Evolutionary conservation across 2,329 filamentous ascomycete species (phyloP), one percentile per base, ranked within the genome.

Genomic region (Stromatinia cepivora): DNA sequence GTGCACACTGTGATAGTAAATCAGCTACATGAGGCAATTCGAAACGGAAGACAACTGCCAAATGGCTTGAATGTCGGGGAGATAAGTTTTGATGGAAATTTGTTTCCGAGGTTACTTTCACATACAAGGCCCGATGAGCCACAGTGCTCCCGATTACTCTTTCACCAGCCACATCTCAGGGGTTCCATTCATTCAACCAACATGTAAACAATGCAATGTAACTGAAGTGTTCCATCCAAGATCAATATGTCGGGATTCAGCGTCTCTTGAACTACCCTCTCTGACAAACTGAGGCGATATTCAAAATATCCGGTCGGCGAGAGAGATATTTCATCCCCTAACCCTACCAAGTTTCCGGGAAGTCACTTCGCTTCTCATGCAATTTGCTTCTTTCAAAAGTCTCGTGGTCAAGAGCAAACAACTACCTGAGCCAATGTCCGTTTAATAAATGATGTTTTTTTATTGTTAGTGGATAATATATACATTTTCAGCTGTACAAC

Each of bases 51-150:
- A 0, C 13, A 4, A 31, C 2, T 1, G 22, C 48, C 42, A 11
- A 48, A 17, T 31, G 28, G 58, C 20, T 48, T 22, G 45, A 34
- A n/a, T 25, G n/a, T 63, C 61, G 61, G 61, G 61, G 61, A 17
- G 46, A 13, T 63, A 63, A 63, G 31, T 28, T 22, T 25, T 46
- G 25, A 36, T 36, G 59, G 22, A 9, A 4, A 50, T 4, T 20
- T 13, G 34, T 48, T 62, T 6, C 59, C 45, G 59, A 62, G 45
- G 28, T 62, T 50, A 4, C 31, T 25, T 34, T 42, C 4, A 42
- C 13, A 17, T 42, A 42, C 39, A 42, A 42, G 17, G 39, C 39
- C 39, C 13, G 39, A 13, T 42, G 39, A 15, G 39, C 39, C 39
- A 42, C 39, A 42, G 13, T 42, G 39, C 39, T 42, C 39, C 39